Evolutionary conservation across 2,329 filamentous ascomycete species (phyloP), one percentile per base, ranked within the genome.

Genomic region (Acrocalymma vagum): DNA sequence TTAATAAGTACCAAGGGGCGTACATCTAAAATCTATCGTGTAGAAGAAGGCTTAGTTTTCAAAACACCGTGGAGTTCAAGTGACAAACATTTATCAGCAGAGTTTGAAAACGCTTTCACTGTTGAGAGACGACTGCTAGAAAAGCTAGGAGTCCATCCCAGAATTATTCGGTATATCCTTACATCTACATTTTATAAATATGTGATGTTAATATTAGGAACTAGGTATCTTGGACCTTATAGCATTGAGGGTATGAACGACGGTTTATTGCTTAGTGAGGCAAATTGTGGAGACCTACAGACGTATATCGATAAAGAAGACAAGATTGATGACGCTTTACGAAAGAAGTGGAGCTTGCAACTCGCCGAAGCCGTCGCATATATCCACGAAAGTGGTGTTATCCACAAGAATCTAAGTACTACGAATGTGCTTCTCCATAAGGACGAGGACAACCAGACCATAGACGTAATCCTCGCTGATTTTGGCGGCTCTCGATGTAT

Each of bases 381-480:
- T 27, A 23, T 34, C 14, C 40, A 48, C 30, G 32, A 35, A 22
- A 42, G 39, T 18, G 48, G 44, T 21, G 36, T 48, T 36, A 39
- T 48, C 25, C 40, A 51, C 33, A 42, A 29, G n/a, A 48, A 52
- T 34, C 22, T 52, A 10, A 32, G 48, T 34, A 44, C 31, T n/a
- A 35, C 29, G 13, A 52, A 52, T 36, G 15, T 48, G 7, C 45
- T 52, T 43, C 33, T 52, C n/a, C 37, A 48, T 29, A n/a, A n/a
- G n/a, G n/a, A n/a, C n/a, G 21, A 33, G 11, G 29, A 36, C 16
- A 17, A 29, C 17, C 11, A 36, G 16, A 41, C 6, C 31, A 17
- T 27, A 28, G 39, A 51, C n/a, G 23, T 45, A 24, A 9, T 45
- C 32, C 48, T 52, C 15, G 34, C 37, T n/a, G 41, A 52, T 23